Percentiles rank a stretch among this genome's conserved stretches.
Conservation (phyloP, 257 asterid genomes). For the Linderniella brevidens region DNA sequence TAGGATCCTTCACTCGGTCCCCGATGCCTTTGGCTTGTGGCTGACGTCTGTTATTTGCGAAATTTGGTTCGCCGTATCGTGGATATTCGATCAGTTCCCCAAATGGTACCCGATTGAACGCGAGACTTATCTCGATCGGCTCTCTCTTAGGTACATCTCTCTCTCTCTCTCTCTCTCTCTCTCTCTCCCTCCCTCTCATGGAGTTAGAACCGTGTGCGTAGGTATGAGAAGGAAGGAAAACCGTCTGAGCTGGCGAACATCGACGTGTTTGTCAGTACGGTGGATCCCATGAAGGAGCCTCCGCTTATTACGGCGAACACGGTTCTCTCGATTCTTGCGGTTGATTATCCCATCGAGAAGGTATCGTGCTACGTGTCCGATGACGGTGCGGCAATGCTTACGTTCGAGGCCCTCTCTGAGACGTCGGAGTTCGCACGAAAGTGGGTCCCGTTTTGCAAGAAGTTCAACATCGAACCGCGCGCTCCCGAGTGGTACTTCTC, state of each 20-base stretch:
- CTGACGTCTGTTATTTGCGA: constrained; percentile 58
- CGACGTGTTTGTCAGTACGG: constrained; percentile 50
- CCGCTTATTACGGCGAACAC: constrained; percentile 63
- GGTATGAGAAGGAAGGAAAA: constrained; percentile 56
- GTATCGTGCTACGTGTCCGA: constrained; percentile 56
- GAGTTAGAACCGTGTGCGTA: constrained; percentile 12
- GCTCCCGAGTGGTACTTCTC: constrained; percentile 69
- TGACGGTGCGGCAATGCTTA: constrained; percentile 69
- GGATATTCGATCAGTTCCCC: constrained; percentile 74
- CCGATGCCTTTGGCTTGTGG: constrained; percentile 51
- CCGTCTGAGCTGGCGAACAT: constrained; percentile 37
- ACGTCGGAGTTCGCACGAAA: constrained; percentile 49
- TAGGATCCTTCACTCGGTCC: constrained; percentile 49
- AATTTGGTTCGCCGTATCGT: constrained; percentile 58
- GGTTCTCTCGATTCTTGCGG: constrained; percentile 56
- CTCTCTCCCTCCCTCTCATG: too few relatives aligned
- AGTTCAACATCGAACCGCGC: constrained; percentile 49
- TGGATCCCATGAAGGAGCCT: constrained; percentile 65
- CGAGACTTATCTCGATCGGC: constrained; percentile 64
- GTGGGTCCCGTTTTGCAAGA: constrained; percentile 66
- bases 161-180: too few relatives aligned
- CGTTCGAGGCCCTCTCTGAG: constrained; percentile 57
- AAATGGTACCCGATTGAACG: constrained; percentile 54
- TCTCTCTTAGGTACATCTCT: constrained; percentile 34
- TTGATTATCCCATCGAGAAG: constrained; percentile 50